phyloP scores from a whole-genome alignment of 768 basidiomycete species.

The Dentipellis sp. region DNA sequence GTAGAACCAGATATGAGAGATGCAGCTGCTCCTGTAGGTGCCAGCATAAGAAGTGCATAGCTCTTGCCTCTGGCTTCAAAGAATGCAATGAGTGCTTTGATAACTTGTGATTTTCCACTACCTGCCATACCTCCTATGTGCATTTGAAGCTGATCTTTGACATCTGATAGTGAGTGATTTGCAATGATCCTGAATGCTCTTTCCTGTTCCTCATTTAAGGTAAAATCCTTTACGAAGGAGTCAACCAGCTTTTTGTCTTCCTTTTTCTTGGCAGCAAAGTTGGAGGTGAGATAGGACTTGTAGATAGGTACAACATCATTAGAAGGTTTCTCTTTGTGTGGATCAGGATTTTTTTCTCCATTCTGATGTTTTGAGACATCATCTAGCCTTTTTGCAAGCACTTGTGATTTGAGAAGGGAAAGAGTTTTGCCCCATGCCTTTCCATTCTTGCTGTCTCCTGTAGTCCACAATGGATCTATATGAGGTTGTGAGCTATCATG shows the following conservation, averaged over 20 bases:
- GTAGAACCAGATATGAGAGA: constrained; percentile 15
- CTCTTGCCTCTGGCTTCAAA: constrained; percentile 7
- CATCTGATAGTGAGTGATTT: constrained; percentile 2
- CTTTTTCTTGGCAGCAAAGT: neutral
- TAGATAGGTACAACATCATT: neutral
- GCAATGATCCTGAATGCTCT: constrained; percentile 15
- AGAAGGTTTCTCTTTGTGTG: neutral
- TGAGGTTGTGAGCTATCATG: too few relatives aligned
- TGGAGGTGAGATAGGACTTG: neutral
- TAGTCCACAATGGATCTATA: too few relatives aligned
- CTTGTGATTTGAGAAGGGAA: neutral
- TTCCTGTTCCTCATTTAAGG: constrained; percentile 14
- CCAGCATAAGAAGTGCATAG: constrained; percentile 7
- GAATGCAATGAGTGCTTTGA: constrained; percentile 9
- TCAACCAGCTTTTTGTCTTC: neutral
- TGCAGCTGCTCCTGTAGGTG: constrained; percentile 15
- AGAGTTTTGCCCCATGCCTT: neutral
- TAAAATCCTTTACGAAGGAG: neutral
- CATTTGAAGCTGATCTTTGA: constrained; percentile 10
- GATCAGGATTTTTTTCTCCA: neutral
- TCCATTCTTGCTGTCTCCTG: neutral
- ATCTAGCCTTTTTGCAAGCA: neutral
- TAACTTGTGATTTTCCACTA: constrained; percentile 16
- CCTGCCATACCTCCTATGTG: constrained; percentile 12
- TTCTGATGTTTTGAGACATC: neutral